Evolutionary conservation across 306 rosid genomes (phyloP).

Genomic region (Albizia julibrissin): DNA sequence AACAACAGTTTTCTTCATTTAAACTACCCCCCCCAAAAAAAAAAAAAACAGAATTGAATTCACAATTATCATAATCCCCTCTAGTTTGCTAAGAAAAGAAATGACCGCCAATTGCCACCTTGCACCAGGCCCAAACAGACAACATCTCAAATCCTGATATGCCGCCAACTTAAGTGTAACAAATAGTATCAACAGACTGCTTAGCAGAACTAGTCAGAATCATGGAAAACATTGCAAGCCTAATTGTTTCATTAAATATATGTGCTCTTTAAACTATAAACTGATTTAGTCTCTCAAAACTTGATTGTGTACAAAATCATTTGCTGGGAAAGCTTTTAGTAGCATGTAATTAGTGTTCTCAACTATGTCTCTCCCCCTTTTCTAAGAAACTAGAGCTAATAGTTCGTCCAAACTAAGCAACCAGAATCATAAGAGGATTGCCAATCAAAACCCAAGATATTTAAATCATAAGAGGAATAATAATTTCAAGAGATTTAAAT

Average conservation of each 20-base stretch:
- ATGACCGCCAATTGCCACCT: slow-evolving; percentile 9
- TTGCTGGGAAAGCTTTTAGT: not conserved
- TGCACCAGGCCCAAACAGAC: not conserved
- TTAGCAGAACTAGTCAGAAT: not conserved
- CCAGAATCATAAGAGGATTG: not conserved
- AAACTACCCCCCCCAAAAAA: not conserved
- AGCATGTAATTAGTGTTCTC: not conserved
- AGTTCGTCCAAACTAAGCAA: not conserved
- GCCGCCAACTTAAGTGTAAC: not conserved
- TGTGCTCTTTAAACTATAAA: not conserved
- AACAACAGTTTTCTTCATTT: slow-evolving; percentile 4
- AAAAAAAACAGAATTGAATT: not conserved
- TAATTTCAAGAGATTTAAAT: slow-evolving; percentile 18
- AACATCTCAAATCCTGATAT: not conserved
- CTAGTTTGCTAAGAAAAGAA: not conserved
- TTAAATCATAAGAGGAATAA: not conserved
- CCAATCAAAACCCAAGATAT: slow-evolving; percentile 3
- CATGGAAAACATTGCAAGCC: not conserved
- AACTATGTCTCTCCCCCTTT: not conserved
- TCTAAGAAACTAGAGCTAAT: not conserved
- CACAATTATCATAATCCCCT: not conserved
- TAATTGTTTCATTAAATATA: not conserved
- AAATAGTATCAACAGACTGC: not conserved
- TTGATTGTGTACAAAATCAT: not conserved
- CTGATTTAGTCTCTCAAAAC: not conserved